Conservation (phyloP, 2,329 filamentous ascomycete species). For the Mollisia scopiformis region DNA sequence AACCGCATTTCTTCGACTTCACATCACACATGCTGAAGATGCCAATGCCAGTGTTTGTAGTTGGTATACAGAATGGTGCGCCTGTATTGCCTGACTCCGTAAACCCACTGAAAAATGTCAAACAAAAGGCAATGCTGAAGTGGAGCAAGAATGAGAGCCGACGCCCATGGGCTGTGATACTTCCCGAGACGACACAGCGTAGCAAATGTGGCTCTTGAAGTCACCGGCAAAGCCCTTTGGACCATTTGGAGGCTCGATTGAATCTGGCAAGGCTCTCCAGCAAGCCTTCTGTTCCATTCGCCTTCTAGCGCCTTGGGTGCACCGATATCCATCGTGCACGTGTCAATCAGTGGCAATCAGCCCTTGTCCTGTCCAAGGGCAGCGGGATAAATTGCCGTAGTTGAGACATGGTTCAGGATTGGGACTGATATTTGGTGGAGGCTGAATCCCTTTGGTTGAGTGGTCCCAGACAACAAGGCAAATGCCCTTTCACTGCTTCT, state of each 20-base stretch:
- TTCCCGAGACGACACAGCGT: not conserved
- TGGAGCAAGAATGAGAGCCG: not conserved
- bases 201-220: not conserved
- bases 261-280: not conserved
- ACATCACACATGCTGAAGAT: conserved; percentile 1
- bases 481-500: not conserved
- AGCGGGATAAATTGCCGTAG: not conserved
- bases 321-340: not conserved
- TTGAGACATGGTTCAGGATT: not conserved
- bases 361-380: not conserved
- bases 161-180: not conserved
- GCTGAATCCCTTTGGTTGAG: not conserved
- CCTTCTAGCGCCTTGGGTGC: not conserved
- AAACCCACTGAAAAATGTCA: not conserved
- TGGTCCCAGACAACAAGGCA: not conserved
- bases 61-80: not conserved
- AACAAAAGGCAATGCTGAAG: not conserved
- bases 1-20: not conserved
- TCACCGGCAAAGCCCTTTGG: not conserved
- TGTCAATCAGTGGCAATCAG: not conserved
- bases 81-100: not conserved
- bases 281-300: not conserved
- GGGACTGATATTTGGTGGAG: not conserved
- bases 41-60: not conserved
- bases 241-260: not conserved